These are phyloP conservation scores for Malus domestica DNA, from an alignment of 306 rosid species.

Conservation along the genomic window ASM211411v1 NC_041798.1:37594001-37594500, in stretches of 20 bases:
- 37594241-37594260: background rate
- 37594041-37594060: constrained; percentile 59
- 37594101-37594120: constrained; percentile 50
- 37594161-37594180: background rate
- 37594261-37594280: too few species aligned
- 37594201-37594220: background rate
- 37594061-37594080: constrained; percentile 80
- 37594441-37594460: background rate
- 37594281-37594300: too few species aligned
- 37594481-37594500: background rate
- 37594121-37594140: background rate
- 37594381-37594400: background rate
- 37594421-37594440: background rate
- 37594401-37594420: background rate
- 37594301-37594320: too few species aligned
- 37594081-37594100: constrained; percentile 90
- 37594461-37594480: background rate
- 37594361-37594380: background rate
- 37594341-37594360: too few species aligned
- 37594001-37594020: constrained; percentile 89
- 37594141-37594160: background rate
- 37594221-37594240: background rate
- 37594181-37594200: background rate
- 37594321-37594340: too few species aligned
- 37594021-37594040: constrained; percentile 84